phyloP scores from a whole-genome alignment of 2,329 filamentous ascomycete genomes.

The Knoxdaviesia proteae region DNA sequence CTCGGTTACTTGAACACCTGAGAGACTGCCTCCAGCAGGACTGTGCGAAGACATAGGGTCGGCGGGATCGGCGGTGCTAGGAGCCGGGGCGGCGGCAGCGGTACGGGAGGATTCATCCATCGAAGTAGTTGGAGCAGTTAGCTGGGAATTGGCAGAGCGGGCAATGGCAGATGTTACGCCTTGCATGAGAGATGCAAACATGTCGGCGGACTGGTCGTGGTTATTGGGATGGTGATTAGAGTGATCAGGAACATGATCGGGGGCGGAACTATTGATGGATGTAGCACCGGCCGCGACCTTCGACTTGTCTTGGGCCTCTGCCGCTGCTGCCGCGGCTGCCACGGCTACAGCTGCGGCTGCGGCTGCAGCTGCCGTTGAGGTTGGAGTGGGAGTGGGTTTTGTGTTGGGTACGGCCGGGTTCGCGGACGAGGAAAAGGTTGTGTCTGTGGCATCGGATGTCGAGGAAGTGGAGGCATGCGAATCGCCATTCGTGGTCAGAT shows the following conservation, averaged over 20 bases:
- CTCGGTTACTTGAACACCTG: slow-evolving; percentile 21
- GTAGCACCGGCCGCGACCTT: too few relatives aligned
- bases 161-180: too few relatives aligned
- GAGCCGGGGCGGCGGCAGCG: slow-evolving; percentile 23
- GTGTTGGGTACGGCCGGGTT: background rate
- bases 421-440: background rate
- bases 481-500: too few relatives aligned
- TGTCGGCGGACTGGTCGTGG: too few relatives aligned
- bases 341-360: background rate
- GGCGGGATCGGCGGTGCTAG: slow-evolving; percentile 17
- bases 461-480: too few relatives aligned
- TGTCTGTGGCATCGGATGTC: background rate
- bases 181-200: too few relatives aligned
- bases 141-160: too few relatives aligned
- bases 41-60: slow-evolving; percentile 21
- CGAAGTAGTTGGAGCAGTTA: too few relatives aligned
- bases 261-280: too few relatives aligned
- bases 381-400: background rate
- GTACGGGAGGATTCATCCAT: slow-evolving; percentile 1
- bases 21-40: slow-evolving; percentile 21
- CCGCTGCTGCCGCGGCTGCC: background rate
- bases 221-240: too few relatives aligned
- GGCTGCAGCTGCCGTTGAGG: background rate
- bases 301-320: background rate
- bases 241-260: too few relatives aligned